phyloP scores from a whole-genome alignment of 371 early-diverging fungal species.

The Catenaria anguillulae region DNA sequence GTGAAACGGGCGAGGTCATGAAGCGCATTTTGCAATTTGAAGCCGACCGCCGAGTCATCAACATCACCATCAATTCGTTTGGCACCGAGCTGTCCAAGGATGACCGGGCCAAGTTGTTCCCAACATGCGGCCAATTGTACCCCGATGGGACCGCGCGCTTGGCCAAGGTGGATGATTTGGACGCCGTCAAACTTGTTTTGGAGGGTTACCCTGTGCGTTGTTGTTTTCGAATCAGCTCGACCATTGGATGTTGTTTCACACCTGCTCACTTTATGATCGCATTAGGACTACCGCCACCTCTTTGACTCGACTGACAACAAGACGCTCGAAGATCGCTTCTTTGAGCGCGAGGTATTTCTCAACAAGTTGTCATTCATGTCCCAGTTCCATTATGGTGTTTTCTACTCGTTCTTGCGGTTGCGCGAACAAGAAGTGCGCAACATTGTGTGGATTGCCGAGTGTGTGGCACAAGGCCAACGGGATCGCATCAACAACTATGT shows the following conservation, averaged over 20 bases:
- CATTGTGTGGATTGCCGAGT: conserved; percentile 98
- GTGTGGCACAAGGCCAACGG: conserved; percentile 94
- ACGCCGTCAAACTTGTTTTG: conserved; percentile 72
- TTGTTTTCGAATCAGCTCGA: background rate
- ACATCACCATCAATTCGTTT: conserved; percentile 95
- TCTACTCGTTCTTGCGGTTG: conserved; percentile 89
- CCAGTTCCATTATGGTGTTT: conserved; percentile 94
- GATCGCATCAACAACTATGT: conserved; percentile 87
- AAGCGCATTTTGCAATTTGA: conserved; percentile 85
- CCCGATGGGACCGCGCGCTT: conserved; percentile 72
- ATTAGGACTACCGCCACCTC: conserved; percentile 62
- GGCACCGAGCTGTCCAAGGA: conserved; percentile 92
- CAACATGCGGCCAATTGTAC: conserved; percentile 74
- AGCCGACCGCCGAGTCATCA: conserved; percentile 92
- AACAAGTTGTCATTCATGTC: conserved; percentile 86
- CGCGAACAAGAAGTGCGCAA: conserved; percentile 99
- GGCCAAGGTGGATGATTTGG: conserved; percentile 80
- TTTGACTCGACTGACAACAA: conserved; percentile 39
- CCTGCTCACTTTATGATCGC: too few relatives aligned
- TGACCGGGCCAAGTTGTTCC: conserved; percentile 84
- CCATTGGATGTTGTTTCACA: background rate
- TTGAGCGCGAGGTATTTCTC: conserved; percentile 81
- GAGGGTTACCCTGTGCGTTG: conserved; percentile 62
- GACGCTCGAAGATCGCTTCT: conserved; percentile 87
- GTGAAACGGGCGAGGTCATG: conserved; percentile 88